Percentiles rank a stretch among this genome's conserved stretches.
Conservation (phyloP, 768 basidiomycete species). For the Termitomyces sp. region DNA sequence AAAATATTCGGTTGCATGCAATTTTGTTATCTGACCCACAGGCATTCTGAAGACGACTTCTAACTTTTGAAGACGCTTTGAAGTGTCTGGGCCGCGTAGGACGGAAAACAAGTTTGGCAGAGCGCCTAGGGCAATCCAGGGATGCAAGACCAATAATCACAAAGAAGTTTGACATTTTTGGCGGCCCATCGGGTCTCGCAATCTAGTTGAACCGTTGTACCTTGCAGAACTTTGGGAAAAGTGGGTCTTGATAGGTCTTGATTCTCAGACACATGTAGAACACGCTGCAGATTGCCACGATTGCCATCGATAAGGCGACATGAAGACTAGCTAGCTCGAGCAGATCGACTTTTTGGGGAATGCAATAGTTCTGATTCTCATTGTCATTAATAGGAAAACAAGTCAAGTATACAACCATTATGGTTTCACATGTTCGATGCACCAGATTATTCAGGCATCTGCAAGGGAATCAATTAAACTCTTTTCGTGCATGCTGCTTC, state of each 20-base stretch:
- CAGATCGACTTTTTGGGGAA: not conserved
- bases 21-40: not conserved
- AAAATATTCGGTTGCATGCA: not conserved
- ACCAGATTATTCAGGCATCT: slow-evolving; percentile 6
- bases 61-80: not conserved
- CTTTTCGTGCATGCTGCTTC: not conserved
- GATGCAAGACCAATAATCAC: not conserved
- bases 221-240: slow-evolving; percentile 5
- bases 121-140: too few relatives aligned
- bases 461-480: not conserved
- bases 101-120: not conserved
- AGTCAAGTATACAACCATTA: not conserved
- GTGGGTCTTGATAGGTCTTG: slow-evolving; percentile 9
- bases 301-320: slow-evolving; percentile 20
- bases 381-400: not conserved
- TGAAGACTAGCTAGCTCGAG: not conserved
- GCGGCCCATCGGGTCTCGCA: not conserved
- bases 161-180: not conserved
- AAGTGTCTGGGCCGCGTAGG: not conserved
- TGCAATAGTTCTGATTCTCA: not conserved
- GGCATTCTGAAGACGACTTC: not conserved
- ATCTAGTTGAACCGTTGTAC: not conserved
- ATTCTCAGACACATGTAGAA: slow-evolving; percentile 19
- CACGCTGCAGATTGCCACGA: slow-evolving; percentile 21
- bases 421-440: not conserved